These are phyloP conservation scores for Plasmodium adleri DNA, from an alignment of 169 alveolate species.

Conservation along the genomic window DNA sequence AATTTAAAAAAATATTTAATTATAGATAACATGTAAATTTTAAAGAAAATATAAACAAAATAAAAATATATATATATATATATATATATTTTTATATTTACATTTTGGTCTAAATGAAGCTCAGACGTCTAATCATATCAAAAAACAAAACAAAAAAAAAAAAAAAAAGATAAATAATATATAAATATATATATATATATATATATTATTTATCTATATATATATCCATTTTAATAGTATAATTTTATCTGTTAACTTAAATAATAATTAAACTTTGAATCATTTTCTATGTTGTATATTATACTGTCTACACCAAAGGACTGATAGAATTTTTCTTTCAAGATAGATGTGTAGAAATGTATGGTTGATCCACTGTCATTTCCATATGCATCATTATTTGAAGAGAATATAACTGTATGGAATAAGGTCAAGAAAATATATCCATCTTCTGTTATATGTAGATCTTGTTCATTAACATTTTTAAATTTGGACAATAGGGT, in stretches of 20 bases:
- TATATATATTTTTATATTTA: no score
- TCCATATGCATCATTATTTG: conserved; percentile 65
- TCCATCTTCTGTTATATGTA: conserved; percentile 51
- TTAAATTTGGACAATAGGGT: conserved; percentile 6
- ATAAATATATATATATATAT: background rate
- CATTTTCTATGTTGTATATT: conserved; percentile 20
- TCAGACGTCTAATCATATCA: no score
- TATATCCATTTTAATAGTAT: background rate
- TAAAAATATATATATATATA: no score
- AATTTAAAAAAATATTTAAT: no score
- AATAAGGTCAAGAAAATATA: conserved; percentile 30
- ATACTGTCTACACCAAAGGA: conserved; percentile 34
- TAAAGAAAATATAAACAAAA: no score
- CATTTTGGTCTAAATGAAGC: no score
- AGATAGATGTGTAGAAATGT: conserved; percentile 37
- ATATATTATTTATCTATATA: background rate
- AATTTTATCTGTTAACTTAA: background rate
- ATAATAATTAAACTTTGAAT: conserved; percentile 32
- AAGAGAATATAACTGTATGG: conserved; percentile 35
- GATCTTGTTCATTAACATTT: conserved; percentile 16
- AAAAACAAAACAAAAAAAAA: background rate
- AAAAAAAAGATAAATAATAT: background rate
- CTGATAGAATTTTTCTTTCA: conserved; percentile 47
- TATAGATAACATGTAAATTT: no score
- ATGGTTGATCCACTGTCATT: conserved; percentile 35